Conservation (phyloP, 2,329 filamentous ascomycete species). For the Periconia macrospinosa region DNA sequence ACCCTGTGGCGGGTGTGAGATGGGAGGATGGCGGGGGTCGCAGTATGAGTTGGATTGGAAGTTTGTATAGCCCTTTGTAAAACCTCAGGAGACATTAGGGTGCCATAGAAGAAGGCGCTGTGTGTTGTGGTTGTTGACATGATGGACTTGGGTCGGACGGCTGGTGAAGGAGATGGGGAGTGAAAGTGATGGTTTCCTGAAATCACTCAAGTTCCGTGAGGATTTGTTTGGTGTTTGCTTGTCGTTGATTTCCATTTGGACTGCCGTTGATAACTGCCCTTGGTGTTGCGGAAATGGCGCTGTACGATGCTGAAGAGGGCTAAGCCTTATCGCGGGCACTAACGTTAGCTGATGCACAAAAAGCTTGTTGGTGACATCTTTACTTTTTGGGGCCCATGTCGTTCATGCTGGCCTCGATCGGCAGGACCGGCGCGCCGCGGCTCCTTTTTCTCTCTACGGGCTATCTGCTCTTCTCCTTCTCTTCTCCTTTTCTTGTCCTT, state of each 20-base stretch:
- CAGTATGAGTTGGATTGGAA: constrained; percentile 42
- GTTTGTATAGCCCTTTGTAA: constrained; percentile 75
- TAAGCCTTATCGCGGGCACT: constrained; percentile 1
- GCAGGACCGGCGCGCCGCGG: constrained; percentile 5
- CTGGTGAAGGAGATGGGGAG: not conserved
- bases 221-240: not conserved
- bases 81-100: constrained; percentile 81
- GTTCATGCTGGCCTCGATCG: constrained; percentile 3
- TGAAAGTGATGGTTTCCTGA: not conserved
- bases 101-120: constrained; percentile 69
- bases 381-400: not conserved
- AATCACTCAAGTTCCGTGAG: not conserved
- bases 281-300: no score
- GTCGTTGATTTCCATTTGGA: no score
- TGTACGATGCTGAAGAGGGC: no score
- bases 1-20: constrained; percentile 74
- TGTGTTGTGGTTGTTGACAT: constrained; percentile 48
- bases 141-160: not conserved
- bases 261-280: no score
- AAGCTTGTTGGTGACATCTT: not conserved
- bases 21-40: constrained; percentile 72
- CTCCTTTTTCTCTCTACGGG: constrained; percentile 1
- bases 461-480: not conserved
- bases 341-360: not conserved
- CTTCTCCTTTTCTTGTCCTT: not conserved